phyloP scores from a whole-genome alignment of 2,329 filamentous ascomycete genomes.

The Acrocalymma vagum region DNA sequence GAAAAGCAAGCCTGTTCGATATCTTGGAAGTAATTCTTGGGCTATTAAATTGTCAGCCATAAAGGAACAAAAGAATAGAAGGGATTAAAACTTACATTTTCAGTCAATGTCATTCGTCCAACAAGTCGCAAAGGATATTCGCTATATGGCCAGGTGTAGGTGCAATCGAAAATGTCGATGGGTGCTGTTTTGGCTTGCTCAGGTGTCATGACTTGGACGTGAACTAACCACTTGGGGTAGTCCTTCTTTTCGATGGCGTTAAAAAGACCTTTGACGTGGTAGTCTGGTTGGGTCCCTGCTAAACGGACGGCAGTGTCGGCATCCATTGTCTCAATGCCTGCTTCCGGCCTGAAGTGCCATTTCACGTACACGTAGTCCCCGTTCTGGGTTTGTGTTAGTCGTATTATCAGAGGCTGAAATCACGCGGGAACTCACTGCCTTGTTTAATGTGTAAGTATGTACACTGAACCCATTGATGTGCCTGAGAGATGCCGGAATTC shows the following conservation, averaged over 20 bases:
- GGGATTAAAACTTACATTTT: too few species aligned
- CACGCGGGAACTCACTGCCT: background rate
- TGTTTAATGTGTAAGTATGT: conserved; percentile 1
- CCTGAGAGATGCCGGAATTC: conserved; percentile 56
- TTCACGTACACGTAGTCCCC: conserved; percentile 59
- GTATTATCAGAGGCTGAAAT: too few species aligned
- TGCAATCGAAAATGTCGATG: conserved; percentile 64
- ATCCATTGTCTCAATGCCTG: conserved; percentile 55
- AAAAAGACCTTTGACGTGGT: conserved; percentile 47
- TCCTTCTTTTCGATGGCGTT: conserved; percentile 56
- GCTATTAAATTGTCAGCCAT: conserved; percentile 62
- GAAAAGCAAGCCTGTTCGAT: conserved; percentile 74
- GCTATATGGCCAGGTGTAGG: conserved; percentile 61
- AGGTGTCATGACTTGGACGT: conserved; percentile 63
- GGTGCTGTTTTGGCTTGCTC: conserved; percentile 57
- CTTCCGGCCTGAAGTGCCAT: conserved; percentile 58
- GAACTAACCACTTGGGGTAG: conserved; percentile 60
- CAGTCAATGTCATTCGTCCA: conserved; percentile 60
- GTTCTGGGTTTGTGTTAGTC: conserved; percentile 42
- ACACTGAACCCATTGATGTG: conserved; percentile 1
- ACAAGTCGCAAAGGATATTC: conserved; percentile 59
- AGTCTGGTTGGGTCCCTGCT: conserved; percentile 45
- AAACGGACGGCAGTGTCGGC: conserved; percentile 41
- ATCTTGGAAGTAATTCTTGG: conserved; percentile 73
- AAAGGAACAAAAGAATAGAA: too few species aligned